Evolutionary conservation across 768 basidiomycete species (phyloP).

Genomic region (Suillus hirtellus): DNA sequence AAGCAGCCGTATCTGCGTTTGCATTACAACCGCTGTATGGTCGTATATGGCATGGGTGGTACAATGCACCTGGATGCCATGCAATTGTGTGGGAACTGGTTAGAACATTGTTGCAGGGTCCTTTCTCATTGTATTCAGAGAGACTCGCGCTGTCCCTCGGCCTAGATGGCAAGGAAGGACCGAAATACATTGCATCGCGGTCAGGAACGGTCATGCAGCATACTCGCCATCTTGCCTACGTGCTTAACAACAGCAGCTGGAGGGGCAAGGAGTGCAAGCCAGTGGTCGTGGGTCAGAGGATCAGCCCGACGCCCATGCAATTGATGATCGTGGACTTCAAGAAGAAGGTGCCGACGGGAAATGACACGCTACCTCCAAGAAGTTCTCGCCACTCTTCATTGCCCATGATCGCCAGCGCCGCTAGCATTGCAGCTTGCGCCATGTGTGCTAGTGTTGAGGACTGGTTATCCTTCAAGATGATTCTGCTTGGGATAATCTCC

Average conservation of each 20-base stretch:
- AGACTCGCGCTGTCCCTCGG: conserved; percentile 22
- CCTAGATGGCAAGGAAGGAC: conserved; percentile 29
- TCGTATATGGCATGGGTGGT: conserved; percentile 34
- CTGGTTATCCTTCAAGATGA: conserved; percentile 29
- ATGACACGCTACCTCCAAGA: conserved; percentile 6
- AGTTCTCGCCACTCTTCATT: conserved; percentile 10
- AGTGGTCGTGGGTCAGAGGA: conserved; percentile 13
- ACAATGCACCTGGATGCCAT: conserved; percentile 35
- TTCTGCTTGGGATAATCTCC: conserved; percentile 30
- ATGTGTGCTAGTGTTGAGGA: conserved; percentile 24
- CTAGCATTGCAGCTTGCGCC: conserved; percentile 23
- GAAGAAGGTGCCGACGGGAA: background rate
- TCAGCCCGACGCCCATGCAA: conserved; percentile 15
- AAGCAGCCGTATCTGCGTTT: conserved; percentile 33
- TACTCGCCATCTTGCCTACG: conserved; percentile 58
- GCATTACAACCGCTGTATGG: conserved; percentile 28
- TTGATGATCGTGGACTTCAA: conserved; percentile 9
- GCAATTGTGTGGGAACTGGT: conserved; percentile 21
- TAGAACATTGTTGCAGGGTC: conserved; percentile 21
- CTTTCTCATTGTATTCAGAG: conserved; percentile 18
- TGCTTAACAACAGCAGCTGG: conserved; percentile 29
- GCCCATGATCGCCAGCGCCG: conserved; percentile 23
- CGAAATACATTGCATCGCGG: conserved; percentile 74
- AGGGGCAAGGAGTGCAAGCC: conserved; percentile 14
- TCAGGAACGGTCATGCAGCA: conserved; percentile 52